A percentile compares a stretch with the other conserved stretches of the same genome.
These are phyloP conservation scores for Saccharomycopsis microspora DNA, from an alignment of 805 yeast species.

Conservation along the genomic window DNA sequence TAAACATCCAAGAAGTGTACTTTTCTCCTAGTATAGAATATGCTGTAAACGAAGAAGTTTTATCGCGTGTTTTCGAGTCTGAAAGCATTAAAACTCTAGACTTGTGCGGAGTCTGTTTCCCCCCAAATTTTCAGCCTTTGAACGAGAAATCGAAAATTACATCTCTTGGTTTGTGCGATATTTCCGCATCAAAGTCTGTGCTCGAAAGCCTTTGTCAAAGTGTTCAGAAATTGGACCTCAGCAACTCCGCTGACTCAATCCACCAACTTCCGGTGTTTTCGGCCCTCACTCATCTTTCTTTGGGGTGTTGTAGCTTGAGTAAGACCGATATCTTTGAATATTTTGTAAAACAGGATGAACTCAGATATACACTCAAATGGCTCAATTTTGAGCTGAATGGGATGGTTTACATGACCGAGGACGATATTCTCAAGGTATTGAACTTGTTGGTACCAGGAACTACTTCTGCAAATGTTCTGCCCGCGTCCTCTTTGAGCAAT, in stretches of 20 bases:
- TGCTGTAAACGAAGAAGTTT: not conserved
- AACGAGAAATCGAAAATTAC: too few species aligned
- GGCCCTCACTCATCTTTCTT: conserved; percentile 9
- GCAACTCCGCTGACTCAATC: not conserved
- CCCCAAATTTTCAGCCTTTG: not conserved
- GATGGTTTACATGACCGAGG: conserved; percentile 1
- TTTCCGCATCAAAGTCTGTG: too few species aligned
- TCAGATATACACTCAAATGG: conserved; percentile 8
- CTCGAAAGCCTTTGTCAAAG: too few species aligned
- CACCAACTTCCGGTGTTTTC: conserved; percentile 3
- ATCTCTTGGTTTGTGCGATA: too few species aligned
- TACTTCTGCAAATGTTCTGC: not conserved
- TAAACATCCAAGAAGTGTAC: not conserved
- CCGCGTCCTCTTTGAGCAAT: not conserved
- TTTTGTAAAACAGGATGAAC: conserved; percentile 4
- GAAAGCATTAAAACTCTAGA: not conserved
- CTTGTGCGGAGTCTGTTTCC: not conserved
- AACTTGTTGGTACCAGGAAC: conserved; percentile 3
- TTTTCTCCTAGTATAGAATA: conserved; percentile 5
- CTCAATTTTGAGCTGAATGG: conserved; percentile 8
- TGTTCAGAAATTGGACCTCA: not conserved
- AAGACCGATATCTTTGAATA: conserved; percentile 8
- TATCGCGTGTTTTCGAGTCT: not conserved
- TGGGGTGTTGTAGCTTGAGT: conserved; percentile 7
- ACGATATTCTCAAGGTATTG: conserved; percentile 5